A percentile compares a stretch with the other conserved stretches of the same genome.
Conservation (phyloP, 169 alveolate genomes). For the Perkinsus marinus region DNA sequence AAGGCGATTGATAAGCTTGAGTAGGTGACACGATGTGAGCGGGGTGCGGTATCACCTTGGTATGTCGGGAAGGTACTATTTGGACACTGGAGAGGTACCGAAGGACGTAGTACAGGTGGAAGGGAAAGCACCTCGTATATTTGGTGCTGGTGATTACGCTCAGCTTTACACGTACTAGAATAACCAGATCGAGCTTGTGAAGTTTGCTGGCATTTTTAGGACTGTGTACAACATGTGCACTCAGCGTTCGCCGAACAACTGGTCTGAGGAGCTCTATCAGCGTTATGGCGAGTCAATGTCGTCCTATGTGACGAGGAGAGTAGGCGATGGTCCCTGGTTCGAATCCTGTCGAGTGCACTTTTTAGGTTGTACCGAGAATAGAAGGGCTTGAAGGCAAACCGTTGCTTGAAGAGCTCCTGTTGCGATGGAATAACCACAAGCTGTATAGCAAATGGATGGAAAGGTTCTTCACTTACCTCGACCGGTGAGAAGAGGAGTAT, state of each 20-base stretch:
- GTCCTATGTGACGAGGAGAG: slow-evolving; percentile 31
- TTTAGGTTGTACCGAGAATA: not conserved
- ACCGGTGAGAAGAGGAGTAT: slow-evolving; percentile 19
- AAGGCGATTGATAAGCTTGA: slow-evolving; percentile 23
- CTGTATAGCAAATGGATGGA: slow-evolving; percentile 52
- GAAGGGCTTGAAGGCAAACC: not conserved
- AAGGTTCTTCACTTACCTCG: slow-evolving; percentile 52
- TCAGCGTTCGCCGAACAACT: slow-evolving; percentile 42
- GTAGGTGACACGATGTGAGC: not conserved
- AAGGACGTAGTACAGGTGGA: not conserved
- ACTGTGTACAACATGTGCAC: slow-evolving; percentile 47
- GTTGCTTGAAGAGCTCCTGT: slow-evolving; percentile 30
- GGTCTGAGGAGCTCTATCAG: slow-evolving; percentile 39
- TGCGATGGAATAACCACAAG: slow-evolving; percentile 50
- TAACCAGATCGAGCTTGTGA: not conserved
- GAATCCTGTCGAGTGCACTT: not conserved
- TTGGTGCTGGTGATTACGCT: slow-evolving; percentile 21
- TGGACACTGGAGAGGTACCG: not conserved
- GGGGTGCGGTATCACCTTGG: not conserved
- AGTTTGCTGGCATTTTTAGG: slow-evolving; percentile 3
- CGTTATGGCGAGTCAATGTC: slow-evolving; percentile 38
- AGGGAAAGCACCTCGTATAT: slow-evolving; percentile 4
- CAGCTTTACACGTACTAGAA: slow-evolving; percentile 10
- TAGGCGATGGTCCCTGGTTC: not conserved
- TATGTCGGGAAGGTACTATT: not conserved